Evolutionary conservation across 192 early-diverging fungal species (phyloP).

Genomic region (Entomortierella lignicola): DNA sequence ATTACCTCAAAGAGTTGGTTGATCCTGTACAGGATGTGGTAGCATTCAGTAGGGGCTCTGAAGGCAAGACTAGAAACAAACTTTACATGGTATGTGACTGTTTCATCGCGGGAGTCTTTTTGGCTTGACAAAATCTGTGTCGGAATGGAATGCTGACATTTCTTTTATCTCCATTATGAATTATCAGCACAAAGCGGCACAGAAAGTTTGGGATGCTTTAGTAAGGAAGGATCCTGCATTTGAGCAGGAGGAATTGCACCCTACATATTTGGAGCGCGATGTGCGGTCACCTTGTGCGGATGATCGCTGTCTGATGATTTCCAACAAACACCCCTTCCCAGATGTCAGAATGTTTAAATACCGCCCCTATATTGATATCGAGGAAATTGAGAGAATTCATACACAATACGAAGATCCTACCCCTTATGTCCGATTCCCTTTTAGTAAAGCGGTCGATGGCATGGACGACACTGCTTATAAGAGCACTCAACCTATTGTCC

Average conservation of each 20-base stretch:
- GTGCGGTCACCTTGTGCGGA: slow-evolving; percentile 61
- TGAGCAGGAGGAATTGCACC: slow-evolving; percentile 54
- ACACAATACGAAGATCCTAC: slow-evolving; percentile 54
- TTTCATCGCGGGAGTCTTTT: not conserved
- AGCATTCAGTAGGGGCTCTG: slow-evolving; percentile 55
- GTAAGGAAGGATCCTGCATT: slow-evolving; percentile 29
- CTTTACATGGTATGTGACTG: slow-evolving; percentile 54
- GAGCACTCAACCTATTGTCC: slow-evolving; percentile 50
- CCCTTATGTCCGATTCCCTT: slow-evolving; percentile 50
- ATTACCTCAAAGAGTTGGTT: slow-evolving; percentile 54
- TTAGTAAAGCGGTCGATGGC: slow-evolving; percentile 64
- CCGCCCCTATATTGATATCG: slow-evolving; percentile 61
- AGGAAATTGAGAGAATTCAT: slow-evolving; percentile 58
- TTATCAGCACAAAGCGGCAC: slow-evolving; percentile 57
- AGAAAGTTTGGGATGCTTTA: slow-evolving; percentile 51
- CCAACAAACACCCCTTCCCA: slow-evolving; percentile 63
- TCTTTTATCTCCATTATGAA: not conserved
- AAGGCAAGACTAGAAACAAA: slow-evolving; percentile 61
- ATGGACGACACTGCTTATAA: slow-evolving; percentile 62
- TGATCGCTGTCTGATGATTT: slow-evolving; percentile 65
- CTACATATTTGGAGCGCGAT: slow-evolving; percentile 56
- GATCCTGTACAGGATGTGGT: slow-evolving; percentile 46
- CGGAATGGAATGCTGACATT: no score
- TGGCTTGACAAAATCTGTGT: not conserved
- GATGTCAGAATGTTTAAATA: slow-evolving; percentile 60